Evolutionary conservation across 164 flowering plant species (phyloP).

Genomic region (grape (Vitis vinifera)): ASM3070453v1 NC_081823.1:4446501-4447000

Average conservation of each 20-base stretch:
- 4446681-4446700: background rate
- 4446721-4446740: too few relatives aligned
- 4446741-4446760: background rate
- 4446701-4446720: too few relatives aligned
- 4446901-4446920: background rate
- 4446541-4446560: too few relatives aligned
- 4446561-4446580: too few relatives aligned
- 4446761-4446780: slow-evolving; percentile 2
- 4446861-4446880: background rate
- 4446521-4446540: too few relatives aligned
- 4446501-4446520: too few relatives aligned
- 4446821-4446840: background rate
- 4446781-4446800: background rate
- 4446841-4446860: background rate
- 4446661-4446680: background rate
- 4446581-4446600: too few relatives aligned
- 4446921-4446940: background rate
- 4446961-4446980: too few relatives aligned
- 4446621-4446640: background rate
- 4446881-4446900: background rate
- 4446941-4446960: background rate
- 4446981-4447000: too few relatives aligned
- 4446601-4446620: background rate
- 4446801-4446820: background rate
- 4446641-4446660: background rate